phyloP scores from a whole-genome alignment of 441 rosid species.

The Pelargonium citronellum region DNA sequence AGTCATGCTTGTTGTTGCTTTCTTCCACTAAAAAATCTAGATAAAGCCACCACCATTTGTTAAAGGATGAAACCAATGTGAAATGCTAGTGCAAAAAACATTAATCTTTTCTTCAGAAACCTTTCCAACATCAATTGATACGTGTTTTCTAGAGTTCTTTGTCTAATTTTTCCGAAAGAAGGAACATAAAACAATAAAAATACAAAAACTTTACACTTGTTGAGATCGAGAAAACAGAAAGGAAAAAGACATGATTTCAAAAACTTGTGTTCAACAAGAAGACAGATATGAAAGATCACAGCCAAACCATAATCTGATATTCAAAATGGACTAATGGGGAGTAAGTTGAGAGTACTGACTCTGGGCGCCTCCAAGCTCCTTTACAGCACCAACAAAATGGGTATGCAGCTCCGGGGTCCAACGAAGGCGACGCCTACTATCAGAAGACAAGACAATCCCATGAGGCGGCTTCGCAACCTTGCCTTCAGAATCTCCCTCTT shows the following conservation, averaged over 20 bases:
- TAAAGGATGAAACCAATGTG: neutral
- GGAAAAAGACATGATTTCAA: neutral
- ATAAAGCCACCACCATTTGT: neutral
- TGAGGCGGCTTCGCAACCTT: constrained; percentile 4
- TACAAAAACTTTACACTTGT: neutral
- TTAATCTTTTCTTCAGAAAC: neutral
- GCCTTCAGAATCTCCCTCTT: neutral
- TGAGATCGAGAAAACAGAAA: neutral
- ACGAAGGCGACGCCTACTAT: constrained; percentile 23
- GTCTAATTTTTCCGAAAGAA: neutral
- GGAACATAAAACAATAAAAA: neutral
- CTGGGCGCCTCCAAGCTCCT: constrained; percentile 29
- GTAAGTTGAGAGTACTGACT: constrained; percentile 23
- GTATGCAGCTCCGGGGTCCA: constrained; percentile 30
- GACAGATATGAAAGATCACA: neutral
- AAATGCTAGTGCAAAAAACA: neutral
- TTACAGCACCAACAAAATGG: constrained; percentile 23
- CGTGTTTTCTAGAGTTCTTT: neutral
- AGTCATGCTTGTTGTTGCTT: neutral
- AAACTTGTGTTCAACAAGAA: neutral
- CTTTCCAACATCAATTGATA: neutral
- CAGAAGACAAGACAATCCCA: constrained; percentile 9
- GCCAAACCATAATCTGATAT: neutral
- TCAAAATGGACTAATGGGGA: neutral
- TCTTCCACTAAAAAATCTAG: neutral